These are phyloP conservation scores for Didymosphaeria variabile DNA, from an alignment of 2,329 filamentous ascomycete species.

Conservation along the genomic window DNA sequence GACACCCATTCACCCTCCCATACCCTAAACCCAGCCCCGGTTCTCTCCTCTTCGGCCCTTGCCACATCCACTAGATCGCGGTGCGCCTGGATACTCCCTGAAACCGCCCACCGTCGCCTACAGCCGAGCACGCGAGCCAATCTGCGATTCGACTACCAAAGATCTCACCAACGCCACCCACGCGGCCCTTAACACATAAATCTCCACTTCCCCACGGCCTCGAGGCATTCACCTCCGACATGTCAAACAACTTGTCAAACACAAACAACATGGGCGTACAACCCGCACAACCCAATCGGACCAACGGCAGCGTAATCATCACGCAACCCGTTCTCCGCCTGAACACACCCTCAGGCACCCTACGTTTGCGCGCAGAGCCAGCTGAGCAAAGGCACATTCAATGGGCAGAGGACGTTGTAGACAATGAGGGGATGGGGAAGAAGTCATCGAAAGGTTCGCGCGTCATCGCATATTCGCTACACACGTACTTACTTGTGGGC, in stretches of 20 bases:
- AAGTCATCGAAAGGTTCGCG: constrained; percentile 88
- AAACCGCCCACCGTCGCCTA: not conserved
- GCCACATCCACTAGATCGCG: constrained; percentile 6
- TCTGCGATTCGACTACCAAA: constrained; percentile 9
- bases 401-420: constrained; percentile 92
- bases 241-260: constrained; percentile 68
- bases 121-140: constrained; percentile 17
- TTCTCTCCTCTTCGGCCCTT: constrained; percentile 24
- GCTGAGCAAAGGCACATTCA: constrained; percentile 71
- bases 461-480: not conserved
- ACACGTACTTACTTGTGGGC: constrained; percentile 18
- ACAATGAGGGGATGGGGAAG: constrained; percentile 93
- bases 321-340: constrained; percentile 46
- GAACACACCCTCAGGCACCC: constrained; percentile 46
- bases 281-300: constrained; percentile 21
- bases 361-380: constrained; percentile 54
- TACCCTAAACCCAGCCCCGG: constrained; percentile 31
- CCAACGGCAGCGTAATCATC: constrained; percentile 21
- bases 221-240: constrained; percentile 85
- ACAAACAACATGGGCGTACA: constrained; percentile 34
- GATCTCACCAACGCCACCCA: constrained; percentile 10
- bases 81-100: constrained; percentile 11
- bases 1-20: constrained; percentile 43
- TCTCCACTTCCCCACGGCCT: constrained; percentile 8
- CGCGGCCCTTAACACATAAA: constrained; percentile 6